Evolutionary conservation across 768 basidiomycete species (phyloP), one percentile per base, ranked within the genome.

Genomic region (Coprinopsis marcescibilis): DNA sequence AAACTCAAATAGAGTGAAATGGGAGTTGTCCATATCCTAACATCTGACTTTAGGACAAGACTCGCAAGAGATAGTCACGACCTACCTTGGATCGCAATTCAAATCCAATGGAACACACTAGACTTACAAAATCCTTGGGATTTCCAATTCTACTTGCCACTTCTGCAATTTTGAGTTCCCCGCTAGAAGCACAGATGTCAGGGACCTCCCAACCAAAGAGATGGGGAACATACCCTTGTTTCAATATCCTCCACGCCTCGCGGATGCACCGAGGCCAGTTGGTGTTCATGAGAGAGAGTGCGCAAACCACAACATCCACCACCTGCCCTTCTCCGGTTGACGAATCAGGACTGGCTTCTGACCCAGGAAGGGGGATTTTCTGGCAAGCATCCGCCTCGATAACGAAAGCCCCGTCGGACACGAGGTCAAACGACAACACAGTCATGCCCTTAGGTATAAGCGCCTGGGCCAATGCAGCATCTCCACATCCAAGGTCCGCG

Each of bases 401-500:
- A 23, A 98, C 88, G 63, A 77, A 93, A 27, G 70, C 72, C 24
- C 71, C 77, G 49, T 85, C 83, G 3, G 86, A 83, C 4, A 89
- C 76, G 26, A 93, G 71, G 62, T 94, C 90, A 60, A 81, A 94
- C 1, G 87, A 91, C 35, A 89, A 60, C 17, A 88, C 86, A 25
- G 65, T 75, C 55, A 80, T 64, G 21, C 84, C 85, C 60, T 81
- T 76, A 0, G 86, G 78, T 5, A 80, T 65, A 26, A 99, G 73
- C 2, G 76, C 71, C 32, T 76, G 80, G 0, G 94, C 93, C 23
- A 99, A 73, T 5, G 84, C 77, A 19, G 93, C 96, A 61, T 97
- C 94, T 20, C 96, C 96, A 55, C 93, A 97, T 10, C 96, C 96
- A 26, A 99, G 73, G 67, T 99, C 96, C 26, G 81, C 93, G 41